Base-by-base conservation (phyloP, 768 basidiomycete genomes). In the Russula compacta region DNA sequence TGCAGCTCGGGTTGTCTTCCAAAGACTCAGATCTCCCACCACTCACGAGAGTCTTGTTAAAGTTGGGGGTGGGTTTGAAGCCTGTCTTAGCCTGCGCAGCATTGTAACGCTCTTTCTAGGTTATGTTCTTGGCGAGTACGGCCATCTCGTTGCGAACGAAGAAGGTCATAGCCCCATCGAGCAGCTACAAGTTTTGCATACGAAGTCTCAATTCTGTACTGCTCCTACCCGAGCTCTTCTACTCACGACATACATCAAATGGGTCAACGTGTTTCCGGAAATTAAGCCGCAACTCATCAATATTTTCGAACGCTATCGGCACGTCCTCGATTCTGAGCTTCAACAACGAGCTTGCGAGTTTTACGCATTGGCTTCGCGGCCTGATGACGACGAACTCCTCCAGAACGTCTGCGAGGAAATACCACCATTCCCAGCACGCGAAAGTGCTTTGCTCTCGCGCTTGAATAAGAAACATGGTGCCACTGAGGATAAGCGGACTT, bases 301-400 rank as follows among this genome's bases (percentile, higher is more conserved):
- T 72, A 92, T 98, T 67, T 97, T 99, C 67, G 94, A 98, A 68
- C 91, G 94, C 15, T 98, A 97, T 70, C 86, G 93, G n/a, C 92
- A 95, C 69, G 92, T 98, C 48, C 83, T 99, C 14, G 97, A 99
- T 73, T 86, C 94, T 17, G 97, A 99, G 69, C 79, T 99, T 2
- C 97, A 99, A 72, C 97, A 99, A 72, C 87, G 97, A 56, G 97
- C 97, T 46, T 98, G 95, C 82, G 97, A 99, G 74, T 98, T 93
- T 71, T 89, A 90, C 63, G 88, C 92, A 0, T 78, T 99, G 19
- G 89, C 95, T 11, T 83, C 80, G 29, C 79, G 92, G 40, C 77
- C 86, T 19, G 92, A 95, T 53, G 92, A 94, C 39, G 95, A 98
- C 68, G 94, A 94, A 65, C 79, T 98, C 47, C 77, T 99, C 46